Base-by-base conservation (phyloP, 805 yeast genomes). In the Lipomyces yamadae region DNA sequence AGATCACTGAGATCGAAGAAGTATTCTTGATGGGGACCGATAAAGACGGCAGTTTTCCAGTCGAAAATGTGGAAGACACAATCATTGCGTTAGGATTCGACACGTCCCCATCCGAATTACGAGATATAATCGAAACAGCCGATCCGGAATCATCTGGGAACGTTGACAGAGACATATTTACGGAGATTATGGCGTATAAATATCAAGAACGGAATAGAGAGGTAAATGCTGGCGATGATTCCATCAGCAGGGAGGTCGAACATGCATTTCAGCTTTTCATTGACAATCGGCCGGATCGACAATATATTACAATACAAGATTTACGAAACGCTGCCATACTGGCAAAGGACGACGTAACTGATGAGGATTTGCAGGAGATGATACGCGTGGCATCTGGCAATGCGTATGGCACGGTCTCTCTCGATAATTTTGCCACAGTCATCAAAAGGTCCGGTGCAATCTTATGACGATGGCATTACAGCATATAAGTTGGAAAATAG, bases 341-440 rank as follows among this genome's bases (percentile, higher is more conserved):
- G 37, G 73, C 76, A 29, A 75, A 75, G 48, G 75, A 78, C 45
- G 29, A 56, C 24, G 74, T 74, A 5, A 61, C 73, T 0, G 73
- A 72, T 2, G 70, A 63, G n/a, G 79, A 79, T 18, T 68, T 79
- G 56, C 58, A 54, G 29, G 74, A 69, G 30, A 78, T 79, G 81
- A 62, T 77, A 52, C 60, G 60, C 7, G 62, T 74, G 30, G 73
- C 75, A 5, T 71, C 74, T 2, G 73, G 66, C 4, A 62, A 58
- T 7, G 70, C 64, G 4, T 56, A 56, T 15, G 69, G 61, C n/a
- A 30, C 63, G 4, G 72, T 72, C 11, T 61, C 59, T 24, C 53
- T 71, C 52, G 68, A 57, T 15, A 74, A 67, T 48, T 78, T 78
- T 67, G 64, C 63, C 1, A 34, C 34, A 6, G 66, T 78, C 37